Evolutionary conservation across 2,329 filamentous ascomycete species (phyloP).

Genomic region (Chaetomium sp.): DNA sequence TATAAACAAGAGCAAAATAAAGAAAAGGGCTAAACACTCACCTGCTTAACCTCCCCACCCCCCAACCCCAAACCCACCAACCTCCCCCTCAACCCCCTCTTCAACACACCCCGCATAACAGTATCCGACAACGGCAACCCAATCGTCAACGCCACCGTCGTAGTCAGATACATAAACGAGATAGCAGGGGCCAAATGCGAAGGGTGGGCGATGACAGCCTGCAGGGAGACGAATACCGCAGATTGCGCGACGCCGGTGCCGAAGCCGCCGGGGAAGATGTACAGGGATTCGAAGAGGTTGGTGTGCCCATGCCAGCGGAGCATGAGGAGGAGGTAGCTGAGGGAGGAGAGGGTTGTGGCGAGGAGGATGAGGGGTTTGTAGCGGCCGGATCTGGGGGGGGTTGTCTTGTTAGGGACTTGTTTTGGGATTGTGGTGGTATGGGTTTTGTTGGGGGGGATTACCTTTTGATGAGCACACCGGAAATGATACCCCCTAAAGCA

Average conservation of each 20-base stretch:
- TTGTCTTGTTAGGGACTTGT: background rate
- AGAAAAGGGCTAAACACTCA: conserved; percentile 6
- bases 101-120: conserved; percentile 27
- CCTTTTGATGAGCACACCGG: conserved; percentile 50
- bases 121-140: conserved; percentile 36
- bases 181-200: conserved; percentile 35
- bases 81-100: conserved; percentile 17
- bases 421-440: too few relatives aligned
- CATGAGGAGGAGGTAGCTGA: conserved; percentile 47
- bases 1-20: background rate
- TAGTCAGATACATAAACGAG: conserved; percentile 35
- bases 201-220: conserved; percentile 32
- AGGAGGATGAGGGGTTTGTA: conserved; percentile 51
- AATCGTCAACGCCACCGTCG: conserved; percentile 33
- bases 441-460: conserved; percentile 18
- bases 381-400: conserved; percentile 44
- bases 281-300: conserved; percentile 47
- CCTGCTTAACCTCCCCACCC: conserved; percentile 18
- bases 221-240: conserved; percentile 37
- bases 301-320: conserved; percentile 56
- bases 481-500: conserved; percentile 54
- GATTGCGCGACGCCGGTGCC: conserved; percentile 36
- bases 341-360: conserved; percentile 42
- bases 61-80: conserved; percentile 23
- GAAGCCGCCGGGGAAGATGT: conserved; percentile 49